Conservation (phyloP, 1,139 yeast species). For the Kodamaea sp. region DNA sequence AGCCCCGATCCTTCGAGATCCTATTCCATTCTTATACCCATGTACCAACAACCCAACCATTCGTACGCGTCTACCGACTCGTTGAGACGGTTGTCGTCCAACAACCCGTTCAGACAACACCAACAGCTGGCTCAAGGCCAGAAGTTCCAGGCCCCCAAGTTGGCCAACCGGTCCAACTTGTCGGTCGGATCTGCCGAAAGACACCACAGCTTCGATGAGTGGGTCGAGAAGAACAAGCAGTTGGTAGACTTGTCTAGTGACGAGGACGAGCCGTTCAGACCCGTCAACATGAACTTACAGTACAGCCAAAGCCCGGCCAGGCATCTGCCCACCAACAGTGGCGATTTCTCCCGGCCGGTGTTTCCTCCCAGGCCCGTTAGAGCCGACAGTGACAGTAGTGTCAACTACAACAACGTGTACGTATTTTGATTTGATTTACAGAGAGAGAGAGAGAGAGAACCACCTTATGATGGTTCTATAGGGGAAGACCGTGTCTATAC, state of each 20-base stretch:
- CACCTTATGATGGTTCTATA: no score
- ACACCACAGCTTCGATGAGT: slow-evolving; percentile 41
- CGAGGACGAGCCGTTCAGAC: slow-evolving; percentile 29
- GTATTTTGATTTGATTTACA: slow-evolving; percentile 18
- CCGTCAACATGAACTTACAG: slow-evolving; percentile 11
- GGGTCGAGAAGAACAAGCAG: slow-evolving; percentile 53
- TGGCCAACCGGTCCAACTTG: slow-evolving; percentile 11
- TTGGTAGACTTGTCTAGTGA: slow-evolving; percentile 46
- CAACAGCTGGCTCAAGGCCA: slow-evolving; percentile 8
- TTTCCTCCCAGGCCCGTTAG: slow-evolving; percentile 33
- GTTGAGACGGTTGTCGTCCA: slow-evolving; percentile 53
- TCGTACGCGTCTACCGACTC: slow-evolving; percentile 38
- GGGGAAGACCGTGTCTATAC: no score
- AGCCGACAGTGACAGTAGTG: slow-evolving; percentile 44
- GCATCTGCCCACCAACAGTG: slow-evolving; percentile 6
- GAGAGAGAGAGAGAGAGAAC: no score
- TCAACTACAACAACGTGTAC: slow-evolving; percentile 36
- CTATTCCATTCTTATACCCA: slow-evolving; percentile 15
- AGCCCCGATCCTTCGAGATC: no score
- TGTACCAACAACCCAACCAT: slow-evolving; percentile 46
- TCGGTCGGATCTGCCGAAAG: slow-evolving; percentile 13
- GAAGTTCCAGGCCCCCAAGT: slow-evolving; percentile 9
- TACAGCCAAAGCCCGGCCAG: slow-evolving; percentile 11
- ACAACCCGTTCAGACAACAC: slow-evolving; percentile 56
- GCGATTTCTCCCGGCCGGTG: slow-evolving; percentile 19